These are phyloP conservation scores for Penicillium nordicum DNA, from an alignment of 2,329 filamentous ascomycete species.

Conservation along the genomic window DNA sequence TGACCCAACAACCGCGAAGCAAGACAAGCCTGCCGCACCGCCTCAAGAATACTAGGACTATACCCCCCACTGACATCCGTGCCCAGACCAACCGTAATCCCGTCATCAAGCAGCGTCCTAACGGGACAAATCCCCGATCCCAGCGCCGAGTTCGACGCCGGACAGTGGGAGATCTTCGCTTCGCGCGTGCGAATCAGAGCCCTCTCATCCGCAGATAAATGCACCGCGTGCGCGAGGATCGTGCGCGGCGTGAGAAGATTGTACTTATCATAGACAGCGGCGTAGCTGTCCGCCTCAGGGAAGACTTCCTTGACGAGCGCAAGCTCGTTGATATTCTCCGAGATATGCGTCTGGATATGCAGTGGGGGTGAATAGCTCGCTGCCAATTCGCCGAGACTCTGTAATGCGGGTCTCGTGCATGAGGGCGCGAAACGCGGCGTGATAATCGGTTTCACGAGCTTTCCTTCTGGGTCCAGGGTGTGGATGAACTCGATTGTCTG, in stretches of 20 bases:
- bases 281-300: slow-evolving; percentile 62
- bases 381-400: slow-evolving; percentile 62
- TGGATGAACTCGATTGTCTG: slow-evolving; percentile 64
- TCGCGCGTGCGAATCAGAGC: slow-evolving; percentile 58
- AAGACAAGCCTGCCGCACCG: slow-evolving; percentile 75
- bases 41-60: slow-evolving; percentile 73
- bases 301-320: slow-evolving; percentile 68
- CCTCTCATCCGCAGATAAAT: slow-evolving; percentile 67
- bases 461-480: slow-evolving; percentile 60
- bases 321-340: slow-evolving; percentile 75
- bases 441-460: slow-evolving; percentile 71
- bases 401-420: slow-evolving; percentile 56
- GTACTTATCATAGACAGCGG: slow-evolving; percentile 72
- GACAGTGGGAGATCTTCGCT: slow-evolving; percentile 77
- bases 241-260: slow-evolving; percentile 69
- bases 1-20: slow-evolving; percentile 66
- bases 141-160: slow-evolving; percentile 72
- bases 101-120: slow-evolving; percentile 67
- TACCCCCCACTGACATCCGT: slow-evolving; percentile 92
- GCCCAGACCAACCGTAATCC: slow-evolving; percentile 77
- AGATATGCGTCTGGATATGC: slow-evolving; percentile 79
- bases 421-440: slow-evolving; percentile 65
- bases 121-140: slow-evolving; percentile 76
- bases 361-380: slow-evolving; percentile 58
- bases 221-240: slow-evolving; percentile 81